Base-by-base conservation (phyloP, 495 filamentous ascomycete species). In the Rostrohypoxylon terebratum region DNA sequence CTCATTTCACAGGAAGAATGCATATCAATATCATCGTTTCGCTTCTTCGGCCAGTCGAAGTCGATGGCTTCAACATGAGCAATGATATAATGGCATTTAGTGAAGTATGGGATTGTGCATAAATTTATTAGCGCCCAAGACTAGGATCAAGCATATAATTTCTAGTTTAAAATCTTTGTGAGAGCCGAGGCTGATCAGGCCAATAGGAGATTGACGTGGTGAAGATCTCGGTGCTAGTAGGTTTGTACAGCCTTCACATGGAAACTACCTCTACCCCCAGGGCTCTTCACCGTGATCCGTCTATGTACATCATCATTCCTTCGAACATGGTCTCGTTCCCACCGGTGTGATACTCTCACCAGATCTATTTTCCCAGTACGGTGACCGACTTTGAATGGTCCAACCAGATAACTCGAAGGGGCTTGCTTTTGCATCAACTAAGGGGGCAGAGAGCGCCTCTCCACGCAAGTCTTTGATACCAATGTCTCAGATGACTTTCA, bases 21-120 rank as follows among this genome's bases (percentile, higher is more conserved):
- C 57, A 45, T 44, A 62, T 45, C 55, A 70, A 70, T 74, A 74
- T 63, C 38, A 21, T 63, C 16, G 33, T 55, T 58, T 69, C 71
- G 66, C 71, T 70, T 74, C 62, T 40, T 59, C 51, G 71, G 66
- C 55, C 59, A 70, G 57, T 74, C 63, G 45, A 66, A 44, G 66
- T 57, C 45, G 66, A 59, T 62, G 28, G 57, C 50, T 59, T 69
- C 59, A n/a, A 63, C 47, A 59, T 23, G 50, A 69, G 50, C 59
- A 45, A 60, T 51, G 50, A 63, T 36, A 33, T 48, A 33, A 50
- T 13, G 50, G 53, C 50, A 23, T 57, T 38, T 28, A 68, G 50
- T 63, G 50, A 34, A 47, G 60, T 14, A 25, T 34, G 57, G 57
- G n/a, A 50, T 62, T 64, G 59, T 64, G 64, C 64, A 54, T 61